These are phyloP conservation scores for Ormosia emarginata DNA, from an alignment of 306 rosid genomes.

Conservation along the genomic window DNA sequence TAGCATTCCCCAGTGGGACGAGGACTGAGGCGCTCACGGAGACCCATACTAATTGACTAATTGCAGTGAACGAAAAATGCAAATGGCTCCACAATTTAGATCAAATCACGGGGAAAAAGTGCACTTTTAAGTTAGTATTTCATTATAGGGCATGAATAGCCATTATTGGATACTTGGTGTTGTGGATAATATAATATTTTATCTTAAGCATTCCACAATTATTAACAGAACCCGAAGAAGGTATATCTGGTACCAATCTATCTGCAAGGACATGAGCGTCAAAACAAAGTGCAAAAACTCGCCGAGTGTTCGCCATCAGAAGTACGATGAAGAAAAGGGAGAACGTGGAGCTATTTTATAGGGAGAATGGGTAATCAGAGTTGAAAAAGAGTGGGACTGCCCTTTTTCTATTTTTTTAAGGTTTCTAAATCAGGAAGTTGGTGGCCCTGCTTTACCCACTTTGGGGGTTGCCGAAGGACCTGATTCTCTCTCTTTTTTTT, in stretches of 20 bases:
- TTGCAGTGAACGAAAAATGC: neutral
- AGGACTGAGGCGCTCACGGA: neutral
- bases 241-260: neutral
- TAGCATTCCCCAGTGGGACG: neutral
- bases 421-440: conserved; percentile 56
- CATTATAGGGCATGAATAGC: neutral
- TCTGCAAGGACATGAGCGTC: conserved; percentile 21
- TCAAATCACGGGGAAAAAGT: conserved; percentile 33
- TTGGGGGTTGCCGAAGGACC: neutral
- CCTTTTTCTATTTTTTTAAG: conserved; percentile 38
- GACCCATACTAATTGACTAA: neutral
- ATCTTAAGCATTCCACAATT: neutral
- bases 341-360: conserved; percentile 34
- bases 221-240: neutral
- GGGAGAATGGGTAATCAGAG: neutral
- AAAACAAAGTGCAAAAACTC: neutral
- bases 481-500: neutral
- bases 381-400: neutral
- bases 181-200: conserved; percentile 22
- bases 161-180: conserved; percentile 24
- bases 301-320: neutral
- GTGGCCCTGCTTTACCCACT: neutral
- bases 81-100: conserved; percentile 10
- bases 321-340: conserved; percentile 28
- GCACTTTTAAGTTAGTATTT: neutral